Base-by-base conservation (phyloP, 2,329 filamentous ascomycete genomes). In the Hypoxylon sp. region DNA sequence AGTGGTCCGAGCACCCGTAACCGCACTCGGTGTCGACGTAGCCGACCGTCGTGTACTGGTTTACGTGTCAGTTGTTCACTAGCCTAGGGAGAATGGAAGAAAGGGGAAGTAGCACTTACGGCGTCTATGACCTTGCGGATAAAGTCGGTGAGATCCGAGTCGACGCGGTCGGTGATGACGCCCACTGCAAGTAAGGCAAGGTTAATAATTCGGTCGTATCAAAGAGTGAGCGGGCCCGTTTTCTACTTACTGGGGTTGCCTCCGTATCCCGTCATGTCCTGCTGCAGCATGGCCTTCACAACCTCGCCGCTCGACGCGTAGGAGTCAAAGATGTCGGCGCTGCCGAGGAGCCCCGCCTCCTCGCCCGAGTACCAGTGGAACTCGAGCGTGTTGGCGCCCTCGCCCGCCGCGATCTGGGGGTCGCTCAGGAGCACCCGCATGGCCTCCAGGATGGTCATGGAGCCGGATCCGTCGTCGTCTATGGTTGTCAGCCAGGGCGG, bases 311-410 rank as follows among this genome's bases (percentile, higher is more conserved):
- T 60, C 0, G 66, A 64, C 38, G 69, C 62, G 57, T 79, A 79
- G 37, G 69, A 62, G 20, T 73, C 67, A 61, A 78, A 79, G 49
- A 79, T 74, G 26, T 73, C 75, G 24, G 90, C 88, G 55, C 86
- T 90, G 42, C 91, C 91, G 1, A 94, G 82, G 37, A 95, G 78
- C 11, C 91, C 91, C 7, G 88, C 89, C 71, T 95, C 91, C 68
- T 95, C 91, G 1, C 89, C 91, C 3, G 87, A 88, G 74, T 93
- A 94, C 90, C 90, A 95, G 72, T 94, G 90, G 73, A 94, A 94
- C 75, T 95, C 91, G 56, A 95, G 75, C 0, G 89, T 92, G 73
- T 94, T 92, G 60, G 83, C 76, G 6, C 83, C 85, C 56, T 84
- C 80, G 29, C 88, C 89, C 15, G 80, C 77, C 3, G 84, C 77